These are phyloP conservation scores for Penicillium egyptiacum DNA, from an alignment of 495 filamentous ascomycete species.

Conservation along the genomic window DNA sequence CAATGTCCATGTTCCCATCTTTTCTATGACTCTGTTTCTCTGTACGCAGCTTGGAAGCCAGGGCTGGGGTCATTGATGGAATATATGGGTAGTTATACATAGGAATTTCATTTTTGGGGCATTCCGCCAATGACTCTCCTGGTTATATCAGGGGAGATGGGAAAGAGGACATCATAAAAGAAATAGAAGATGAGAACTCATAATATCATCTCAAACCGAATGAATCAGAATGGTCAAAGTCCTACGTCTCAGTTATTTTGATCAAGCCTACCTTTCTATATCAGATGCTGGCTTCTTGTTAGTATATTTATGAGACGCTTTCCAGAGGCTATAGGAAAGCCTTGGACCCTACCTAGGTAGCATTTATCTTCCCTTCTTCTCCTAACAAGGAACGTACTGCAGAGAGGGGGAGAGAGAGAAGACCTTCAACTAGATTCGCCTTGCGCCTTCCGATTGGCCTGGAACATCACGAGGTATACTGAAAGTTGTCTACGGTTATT, in stretches of 20 bases:
- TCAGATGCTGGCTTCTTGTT: not conserved
- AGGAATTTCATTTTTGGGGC: not conserved
- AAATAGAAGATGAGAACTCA: not conserved
- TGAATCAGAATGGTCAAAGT: not conserved
- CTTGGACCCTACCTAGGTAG: not conserved
- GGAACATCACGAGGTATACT: no score
- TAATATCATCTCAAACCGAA: not conserved
- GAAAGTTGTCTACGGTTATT: no score
- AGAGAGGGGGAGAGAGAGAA: no score
- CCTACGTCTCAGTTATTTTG: not conserved
- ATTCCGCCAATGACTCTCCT: not conserved
- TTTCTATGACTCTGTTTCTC: not conserved
- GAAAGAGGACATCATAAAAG: not conserved
- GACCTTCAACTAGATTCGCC: no score
- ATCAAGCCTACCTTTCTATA: not conserved
- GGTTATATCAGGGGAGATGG: not conserved
- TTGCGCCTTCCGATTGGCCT: no score
- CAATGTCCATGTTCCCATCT: not conserved
- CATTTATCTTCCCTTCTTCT: no score
- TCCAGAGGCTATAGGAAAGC: not conserved
- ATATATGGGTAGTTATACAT: not conserved
- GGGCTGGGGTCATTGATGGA: not conserved
- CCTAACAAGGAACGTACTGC: no score
- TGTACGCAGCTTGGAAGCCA: not conserved
- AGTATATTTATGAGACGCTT: not conserved